Evolutionary conservation across 352 stramenopile species (phyloP).

Genomic region (Globisporangium polare): DNA sequence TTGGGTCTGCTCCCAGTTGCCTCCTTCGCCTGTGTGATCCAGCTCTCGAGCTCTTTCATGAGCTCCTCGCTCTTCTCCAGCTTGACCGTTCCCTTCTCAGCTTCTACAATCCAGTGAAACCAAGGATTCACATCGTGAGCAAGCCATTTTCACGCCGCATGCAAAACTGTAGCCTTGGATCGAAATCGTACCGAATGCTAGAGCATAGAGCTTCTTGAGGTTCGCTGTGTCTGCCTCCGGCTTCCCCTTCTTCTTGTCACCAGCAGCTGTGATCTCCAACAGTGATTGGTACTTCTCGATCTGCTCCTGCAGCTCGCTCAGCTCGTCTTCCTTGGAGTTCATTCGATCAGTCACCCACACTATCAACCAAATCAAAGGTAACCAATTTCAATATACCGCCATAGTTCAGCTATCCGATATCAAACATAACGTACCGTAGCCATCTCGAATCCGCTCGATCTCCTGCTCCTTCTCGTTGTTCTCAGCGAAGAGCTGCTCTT

Average conservation of each 20-base stretch:
- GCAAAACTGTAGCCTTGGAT: not conserved
- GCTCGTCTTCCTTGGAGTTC: slow-evolving; percentile 86
- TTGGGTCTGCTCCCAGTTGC: not conserved
- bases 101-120: not conserved
- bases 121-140: not conserved
- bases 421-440: slow-evolving; percentile 45
- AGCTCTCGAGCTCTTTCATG: slow-evolving; percentile 23
- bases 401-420: not conserved
- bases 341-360: slow-evolving; percentile 87
- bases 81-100: slow-evolving; percentile 10
- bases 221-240: not conserved
- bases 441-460: slow-evolving; percentile 83
- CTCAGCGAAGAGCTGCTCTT: slow-evolving; percentile 79
- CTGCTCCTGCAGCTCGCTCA: slow-evolving; percentile 82
- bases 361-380: slow-evolving; percentile 18
- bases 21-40: slow-evolving; percentile 17
- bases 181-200: slow-evolving; percentile 10
- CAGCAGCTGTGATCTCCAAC: slow-evolving; percentile 45
- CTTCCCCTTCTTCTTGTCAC: slow-evolving; percentile 17
- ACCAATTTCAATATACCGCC: not conserved
- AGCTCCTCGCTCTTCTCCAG: slow-evolving; percentile 16
- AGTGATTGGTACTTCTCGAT: slow-evolving; percentile 81
- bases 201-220: slow-evolving; percentile 10
- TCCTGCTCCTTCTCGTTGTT: slow-evolving; percentile 87
- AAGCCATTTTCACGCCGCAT: not conserved